These are phyloP conservation scores for Termitomyces sp. DNA, from an alignment of 768 basidiomycete genomes.

Conservation along the genomic window DNA sequence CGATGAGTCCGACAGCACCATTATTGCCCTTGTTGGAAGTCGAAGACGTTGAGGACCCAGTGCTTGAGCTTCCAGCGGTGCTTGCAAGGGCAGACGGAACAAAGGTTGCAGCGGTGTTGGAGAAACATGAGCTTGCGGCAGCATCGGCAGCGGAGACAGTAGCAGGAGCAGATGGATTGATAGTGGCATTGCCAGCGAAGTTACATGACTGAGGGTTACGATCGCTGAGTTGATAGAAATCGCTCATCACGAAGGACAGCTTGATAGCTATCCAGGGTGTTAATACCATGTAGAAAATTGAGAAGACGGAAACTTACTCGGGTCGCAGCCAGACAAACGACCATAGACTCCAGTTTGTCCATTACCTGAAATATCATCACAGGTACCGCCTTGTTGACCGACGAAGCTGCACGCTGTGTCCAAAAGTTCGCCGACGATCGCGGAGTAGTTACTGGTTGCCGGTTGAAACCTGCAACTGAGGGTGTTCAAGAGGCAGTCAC, in stretches of 20 bases:
- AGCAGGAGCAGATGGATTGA: slow-evolving; percentile 53
- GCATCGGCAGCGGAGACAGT: slow-evolving; percentile 40
- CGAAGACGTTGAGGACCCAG: slow-evolving; percentile 14
- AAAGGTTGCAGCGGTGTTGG: slow-evolving; percentile 58
- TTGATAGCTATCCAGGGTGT: slow-evolving; percentile 49
- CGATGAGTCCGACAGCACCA: slow-evolving; percentile 15
- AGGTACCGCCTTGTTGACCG: slow-evolving; percentile 53
- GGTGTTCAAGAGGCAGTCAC: slow-evolving; percentile 62
- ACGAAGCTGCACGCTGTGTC: slow-evolving; percentile 74
- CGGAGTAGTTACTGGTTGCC: slow-evolving; percentile 50
- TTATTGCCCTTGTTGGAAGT: slow-evolving; percentile 12
- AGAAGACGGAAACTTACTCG: slow-evolving; percentile 41
- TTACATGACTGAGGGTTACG: slow-evolving; percentile 59
- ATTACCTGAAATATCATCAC: slow-evolving; percentile 64
- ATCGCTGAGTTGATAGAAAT: slow-evolving; percentile 64
- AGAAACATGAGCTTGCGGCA: slow-evolving; percentile 61
- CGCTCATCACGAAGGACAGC: slow-evolving; percentile 77
- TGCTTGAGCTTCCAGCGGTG: slow-evolving; percentile 15
- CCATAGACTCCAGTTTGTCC: slow-evolving; percentile 78
- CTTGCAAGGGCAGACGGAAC: slow-evolving; percentile 45
- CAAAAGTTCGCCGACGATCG: slow-evolving; percentile 53
- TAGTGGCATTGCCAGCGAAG: slow-evolving; percentile 81
- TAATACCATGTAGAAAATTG: slow-evolving; percentile 5
- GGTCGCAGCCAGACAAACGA: slow-evolving; percentile 69
- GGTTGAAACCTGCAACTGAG: slow-evolving; percentile 75